Evolutionary conservation across 371 early-diverging fungal species (phyloP).

Genomic region (Rhizopus stolonifer): DNA sequence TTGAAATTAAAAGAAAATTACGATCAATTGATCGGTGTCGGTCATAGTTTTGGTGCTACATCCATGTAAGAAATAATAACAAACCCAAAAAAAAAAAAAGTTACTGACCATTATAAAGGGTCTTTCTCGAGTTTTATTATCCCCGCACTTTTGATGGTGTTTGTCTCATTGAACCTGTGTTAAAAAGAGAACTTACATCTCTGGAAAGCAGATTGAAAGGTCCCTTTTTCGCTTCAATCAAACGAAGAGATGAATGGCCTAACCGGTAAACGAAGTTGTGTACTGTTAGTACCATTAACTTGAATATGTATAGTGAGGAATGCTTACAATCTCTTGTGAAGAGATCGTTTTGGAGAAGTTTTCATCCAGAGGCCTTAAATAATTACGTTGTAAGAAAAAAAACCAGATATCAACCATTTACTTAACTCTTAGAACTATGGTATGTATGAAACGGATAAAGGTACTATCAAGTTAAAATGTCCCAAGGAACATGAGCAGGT

Average conservation of each 20-base stretch:
- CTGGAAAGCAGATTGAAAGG: constrained; percentile 4
- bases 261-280: constrained; percentile 18
- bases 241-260: constrained; percentile 32
- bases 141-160: constrained; percentile 42
- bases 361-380: constrained; percentile 42
- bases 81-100: not conserved
- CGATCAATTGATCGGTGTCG: constrained; percentile 36
- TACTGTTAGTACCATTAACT: not conserved
- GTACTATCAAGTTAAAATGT: constrained; percentile 40
- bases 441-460: constrained; percentile 42
- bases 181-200: constrained; percentile 11
- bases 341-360: constrained; percentile 30
- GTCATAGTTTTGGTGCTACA: constrained; percentile 48
- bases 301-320: constrained; percentile 22
- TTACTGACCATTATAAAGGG: constrained; percentile 12
- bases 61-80: constrained; percentile 26
- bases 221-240: constrained; percentile 17
- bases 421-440: constrained; percentile 30
- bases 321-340: constrained; percentile 23
- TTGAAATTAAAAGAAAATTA: constrained; percentile 26
- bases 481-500: constrained; percentile 44
- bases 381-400: constrained; percentile 35
- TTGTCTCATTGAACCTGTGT: constrained; percentile 33
- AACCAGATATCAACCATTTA: not conserved
- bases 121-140: constrained; percentile 33